These are phyloP conservation scores for Tylopilus sp. DNA, from an alignment of 768 basidiomycete species.

Conservation along the genomic window DNA sequence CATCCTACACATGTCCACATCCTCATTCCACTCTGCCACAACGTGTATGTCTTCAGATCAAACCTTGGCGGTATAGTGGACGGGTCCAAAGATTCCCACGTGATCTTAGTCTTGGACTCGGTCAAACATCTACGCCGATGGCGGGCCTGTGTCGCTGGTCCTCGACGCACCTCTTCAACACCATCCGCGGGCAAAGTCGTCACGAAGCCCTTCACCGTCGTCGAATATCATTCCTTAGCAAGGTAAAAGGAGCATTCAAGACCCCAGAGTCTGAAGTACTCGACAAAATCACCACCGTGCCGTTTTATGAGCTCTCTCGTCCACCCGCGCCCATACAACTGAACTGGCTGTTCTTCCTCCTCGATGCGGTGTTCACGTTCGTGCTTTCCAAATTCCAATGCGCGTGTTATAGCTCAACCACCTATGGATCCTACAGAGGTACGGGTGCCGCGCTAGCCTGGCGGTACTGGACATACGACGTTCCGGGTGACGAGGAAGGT, in stretches of 20 bases:
- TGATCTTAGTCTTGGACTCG: not conserved
- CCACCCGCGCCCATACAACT: constrained; percentile 20
- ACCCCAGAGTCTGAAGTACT: constrained; percentile 16
- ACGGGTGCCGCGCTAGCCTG: constrained; percentile 26
- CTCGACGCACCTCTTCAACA: constrained; percentile 2
- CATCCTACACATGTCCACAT: too few species aligned
- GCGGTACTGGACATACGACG: constrained; percentile 27
- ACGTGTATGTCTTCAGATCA: too few species aligned
- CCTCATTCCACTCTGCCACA: too few species aligned
- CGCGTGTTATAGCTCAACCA: not conserved
- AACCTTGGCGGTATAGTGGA: not conserved
- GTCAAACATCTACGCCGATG: constrained; percentile 5
- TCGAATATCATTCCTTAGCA: constrained; percentile 13
- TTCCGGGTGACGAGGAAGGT: constrained; percentile 12
- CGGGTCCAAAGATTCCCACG: too few species aligned
- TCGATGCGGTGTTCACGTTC: constrained; percentile 31
- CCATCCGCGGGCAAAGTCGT: not conserved
- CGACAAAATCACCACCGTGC: constrained; percentile 16
- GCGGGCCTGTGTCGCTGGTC: constrained; percentile 11
- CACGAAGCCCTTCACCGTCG: constrained; percentile 5
- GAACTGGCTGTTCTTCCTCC: constrained; percentile 27
- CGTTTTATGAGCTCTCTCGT: constrained; percentile 25
- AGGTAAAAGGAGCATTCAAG: constrained; percentile 4
- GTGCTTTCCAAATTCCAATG: constrained; percentile 6
- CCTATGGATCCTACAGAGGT: constrained; percentile 12